Percentiles rank a stretch among this genome's conserved stretches.
These are phyloP conservation scores for Borovskyia barvae DNA, from an alignment of 208 protist genomes.

Conservation along the genomic window DNA sequence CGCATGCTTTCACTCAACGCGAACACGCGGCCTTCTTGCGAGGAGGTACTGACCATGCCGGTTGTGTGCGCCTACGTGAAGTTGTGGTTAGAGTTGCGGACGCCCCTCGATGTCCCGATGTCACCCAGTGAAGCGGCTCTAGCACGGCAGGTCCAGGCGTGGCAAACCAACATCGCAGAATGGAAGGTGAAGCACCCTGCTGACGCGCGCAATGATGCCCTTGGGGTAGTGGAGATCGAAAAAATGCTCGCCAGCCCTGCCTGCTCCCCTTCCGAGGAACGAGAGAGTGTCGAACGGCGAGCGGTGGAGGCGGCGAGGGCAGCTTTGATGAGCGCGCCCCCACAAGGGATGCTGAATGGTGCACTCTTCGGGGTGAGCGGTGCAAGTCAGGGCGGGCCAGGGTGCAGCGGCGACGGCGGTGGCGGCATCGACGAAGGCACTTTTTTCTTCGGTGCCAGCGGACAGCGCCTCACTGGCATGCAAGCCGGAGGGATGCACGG, in stretches of 20 bases:
- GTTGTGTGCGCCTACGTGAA: constrained; percentile 52
- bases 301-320: constrained; percentile 11
- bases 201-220: constrained; percentile 1
- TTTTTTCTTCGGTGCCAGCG: constrained; percentile 24
- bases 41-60: constrained; percentile 58
- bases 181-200: constrained; percentile 9
- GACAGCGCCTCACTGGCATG: neutral
- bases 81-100: constrained; percentile 27
- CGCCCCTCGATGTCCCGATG: constrained; percentile 20
- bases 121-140: constrained; percentile 34
- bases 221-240: constrained; percentile 34
- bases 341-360: constrained; percentile 4
- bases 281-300: constrained; percentile 20
- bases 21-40: constrained; percentile 52
- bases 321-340: constrained; percentile 9
- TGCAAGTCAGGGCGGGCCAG: neutral
- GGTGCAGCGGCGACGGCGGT: neutral
- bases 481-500: neutral
- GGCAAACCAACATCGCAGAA: constrained; percentile 11
- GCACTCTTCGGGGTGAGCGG: constrained; percentile 3
- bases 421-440: constrained; percentile 16
- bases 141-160: constrained; percentile 29
- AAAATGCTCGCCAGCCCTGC: constrained; percentile 18
- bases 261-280: constrained; percentile 46
- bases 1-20: constrained; percentile 61